phyloP scores from a whole-genome alignment of 1,139 yeast species.

The Scheffersomyces segobiensis region DNA sequence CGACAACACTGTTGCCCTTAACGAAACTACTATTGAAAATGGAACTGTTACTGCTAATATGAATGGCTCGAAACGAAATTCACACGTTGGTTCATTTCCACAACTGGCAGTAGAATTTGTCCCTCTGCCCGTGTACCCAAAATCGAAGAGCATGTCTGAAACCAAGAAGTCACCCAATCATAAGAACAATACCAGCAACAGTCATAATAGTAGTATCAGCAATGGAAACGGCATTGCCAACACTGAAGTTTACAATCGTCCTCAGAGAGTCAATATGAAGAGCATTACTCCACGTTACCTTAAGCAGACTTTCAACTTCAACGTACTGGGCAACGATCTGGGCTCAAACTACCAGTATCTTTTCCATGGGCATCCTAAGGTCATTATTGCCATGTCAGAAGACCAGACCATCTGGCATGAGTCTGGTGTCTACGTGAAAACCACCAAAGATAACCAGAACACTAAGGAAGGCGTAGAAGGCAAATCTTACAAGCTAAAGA shows the following conservation, averaged over 20 bases:
- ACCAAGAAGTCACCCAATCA: background rate
- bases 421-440: conserved; percentile 26
- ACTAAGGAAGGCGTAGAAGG: conserved; percentile 3
- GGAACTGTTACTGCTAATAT: background rate
- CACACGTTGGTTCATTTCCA: background rate
- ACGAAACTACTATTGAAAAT: background rate
- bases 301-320: conserved; percentile 26
- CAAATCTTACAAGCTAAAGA: conserved; percentile 12
- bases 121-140: background rate
- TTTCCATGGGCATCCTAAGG: conserved; percentile 30
- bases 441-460: conserved; percentile 8
- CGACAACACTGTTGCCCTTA: background rate
- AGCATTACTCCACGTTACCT: conserved; percentile 23
- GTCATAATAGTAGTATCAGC: background rate
- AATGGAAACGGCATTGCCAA: background rate
- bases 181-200: background rate
- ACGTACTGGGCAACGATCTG: conserved; percentile 20
- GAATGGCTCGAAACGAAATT: background rate
- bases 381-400: conserved; percentile 21
- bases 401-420: conserved; percentile 28
- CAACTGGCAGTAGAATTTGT: background rate
- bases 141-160: background rate
- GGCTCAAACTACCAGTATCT: conserved; percentile 23
- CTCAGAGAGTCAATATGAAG: conserved; percentile 3
- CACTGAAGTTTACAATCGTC: background rate